Evolutionary conservation across 192 early-diverging fungal genomes (phyloP), one percentile per base, ranked within the genome.

Genomic region (Radiomyces spectabilis): DNA sequence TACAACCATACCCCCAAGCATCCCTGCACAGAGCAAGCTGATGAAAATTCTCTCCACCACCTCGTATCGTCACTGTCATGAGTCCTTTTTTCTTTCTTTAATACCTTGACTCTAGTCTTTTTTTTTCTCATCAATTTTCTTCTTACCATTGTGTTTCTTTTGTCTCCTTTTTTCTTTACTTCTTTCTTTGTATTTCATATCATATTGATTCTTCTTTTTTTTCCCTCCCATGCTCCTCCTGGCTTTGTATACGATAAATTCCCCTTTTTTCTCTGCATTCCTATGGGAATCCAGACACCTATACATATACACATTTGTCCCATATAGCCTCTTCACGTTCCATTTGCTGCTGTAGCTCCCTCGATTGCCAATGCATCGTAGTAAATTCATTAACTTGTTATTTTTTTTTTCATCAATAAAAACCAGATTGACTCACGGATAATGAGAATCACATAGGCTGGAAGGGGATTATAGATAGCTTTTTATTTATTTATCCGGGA

Each of bases 401-500:
- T 15, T 39, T 15, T 39, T 15, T 39, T 39, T 12, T 15, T 15
- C 13, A 39, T 12, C 16, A 39, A 39, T 16, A 39, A 39, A 12
- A 39, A 39, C 0, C 13, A 39, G 16, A 39, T 15, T 15, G 16
- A n/a, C n/a, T n/a, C n/a, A n/a, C n/a, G n/a, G 38, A 39, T 12
- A 39, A 16, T 15, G 38, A 39, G 38, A 39, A 16, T 15, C 13
- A 39, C 13, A 39, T 16, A 39, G 16, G 16, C 16, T 16, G 42
- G 42, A 10, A 19, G 53, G 71, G 15, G n/a, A n/a, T n/a, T n/a
- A n/a, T n/a, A n/a, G n/a, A n/a, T n/a, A n/a, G n/a, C n/a, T n/a
- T n/a, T n/a, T n/a, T n/a, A n/a, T n/a, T n/a, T n/a, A n/a, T n/a
- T 59, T 53, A 62, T 19, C 60, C 60, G 26, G 35, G 60, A 15